Evolutionary conservation across 2,329 filamentous ascomycete genomes (phyloP).

Genomic region (Aspergillaceae sp.): DNA sequence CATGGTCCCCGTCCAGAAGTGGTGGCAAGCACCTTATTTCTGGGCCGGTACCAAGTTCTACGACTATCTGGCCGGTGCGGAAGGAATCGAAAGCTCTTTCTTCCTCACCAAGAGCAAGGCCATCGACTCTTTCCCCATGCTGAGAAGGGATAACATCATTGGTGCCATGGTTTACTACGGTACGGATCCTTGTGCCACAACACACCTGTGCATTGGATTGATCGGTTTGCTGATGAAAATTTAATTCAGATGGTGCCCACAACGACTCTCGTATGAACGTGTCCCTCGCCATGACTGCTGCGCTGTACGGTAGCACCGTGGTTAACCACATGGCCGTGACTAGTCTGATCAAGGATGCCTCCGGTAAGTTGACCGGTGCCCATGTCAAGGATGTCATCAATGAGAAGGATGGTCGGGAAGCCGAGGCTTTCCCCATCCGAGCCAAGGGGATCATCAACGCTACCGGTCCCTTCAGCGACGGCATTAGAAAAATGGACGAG

Average conservation of each 20-base stretch:
- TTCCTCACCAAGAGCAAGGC: constrained; percentile 81
- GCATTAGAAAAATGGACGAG: constrained; percentile 78
- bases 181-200: constrained; percentile 16
- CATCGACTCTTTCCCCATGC: constrained; percentile 78
- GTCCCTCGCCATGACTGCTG: constrained; percentile 76
- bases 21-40: constrained; percentile 74
- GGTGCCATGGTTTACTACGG: constrained; percentile 82
- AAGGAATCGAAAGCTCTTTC: constrained; percentile 83
- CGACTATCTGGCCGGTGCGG: constrained; percentile 73
- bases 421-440: constrained; percentile 59
- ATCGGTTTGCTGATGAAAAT: too few relatives aligned
- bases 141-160: constrained; percentile 68
- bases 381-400: constrained; percentile 61
- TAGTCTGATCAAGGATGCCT: constrained; percentile 62
- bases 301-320: constrained; percentile 74
- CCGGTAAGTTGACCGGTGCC: constrained; percentile 66
- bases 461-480: constrained; percentile 79
- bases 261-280: constrained; percentile 93
- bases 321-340: constrained; percentile 80
- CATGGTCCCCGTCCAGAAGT: constrained; percentile 71
- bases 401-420: constrained; percentile 54
- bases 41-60: constrained; percentile 69
- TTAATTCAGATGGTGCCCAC: constrained; percentile 63
- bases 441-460: constrained; percentile 82
- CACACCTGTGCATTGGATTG: too few relatives aligned